Evolutionary conservation across 441 rosid species (phyloP).

Genomic region (Populus trichocarpa): DNA sequence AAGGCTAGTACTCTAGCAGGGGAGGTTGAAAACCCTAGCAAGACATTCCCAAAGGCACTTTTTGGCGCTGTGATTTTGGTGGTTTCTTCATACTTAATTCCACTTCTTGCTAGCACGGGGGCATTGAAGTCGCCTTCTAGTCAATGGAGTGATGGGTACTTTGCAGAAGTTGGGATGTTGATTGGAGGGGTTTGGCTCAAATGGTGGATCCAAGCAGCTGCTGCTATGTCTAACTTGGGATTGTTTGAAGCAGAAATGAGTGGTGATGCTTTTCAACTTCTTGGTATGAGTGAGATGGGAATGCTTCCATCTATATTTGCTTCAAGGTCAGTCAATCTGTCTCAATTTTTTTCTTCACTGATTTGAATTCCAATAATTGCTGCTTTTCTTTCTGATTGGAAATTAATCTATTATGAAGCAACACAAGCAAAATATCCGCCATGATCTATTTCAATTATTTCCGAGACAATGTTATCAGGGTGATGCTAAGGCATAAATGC

Average conservation of each 20-base stretch:
- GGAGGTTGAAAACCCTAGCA: slow-evolving; percentile 76
- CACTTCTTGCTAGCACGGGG: slow-evolving; percentile 84
- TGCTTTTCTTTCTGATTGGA: not conserved
- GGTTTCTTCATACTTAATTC: slow-evolving; percentile 65
- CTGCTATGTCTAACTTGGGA: slow-evolving; percentile 89
- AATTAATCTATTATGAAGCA: slow-evolving; percentile 3
- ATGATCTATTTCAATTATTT: not conserved
- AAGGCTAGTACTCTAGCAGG: slow-evolving; percentile 94
- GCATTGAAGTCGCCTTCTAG: slow-evolving; percentile 44
- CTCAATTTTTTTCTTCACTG: slow-evolving; percentile 2
- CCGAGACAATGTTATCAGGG: too few species aligned
- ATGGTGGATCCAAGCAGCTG: slow-evolving; percentile 92
- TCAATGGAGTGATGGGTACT: slow-evolving; percentile 90
- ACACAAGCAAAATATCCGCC: not conserved
- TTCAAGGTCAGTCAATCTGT: slow-evolving; percentile 41
- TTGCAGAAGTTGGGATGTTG: slow-evolving; percentile 83
- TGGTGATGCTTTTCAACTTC: slow-evolving; percentile 85
- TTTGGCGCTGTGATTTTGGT: slow-evolving; percentile 75
- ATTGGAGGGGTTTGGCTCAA: slow-evolving; percentile 90
- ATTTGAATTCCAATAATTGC: not conserved
- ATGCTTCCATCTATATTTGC: slow-evolving; percentile 77
- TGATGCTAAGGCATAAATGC: too few species aligned
- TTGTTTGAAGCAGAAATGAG: slow-evolving; percentile 98
- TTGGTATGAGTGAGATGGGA: slow-evolving; percentile 89
- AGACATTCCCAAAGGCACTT: slow-evolving; percentile 86